phyloP scores from a whole-genome alignment of 352 stramenopile genomes.

The Phytophthora meadii region DNA sequence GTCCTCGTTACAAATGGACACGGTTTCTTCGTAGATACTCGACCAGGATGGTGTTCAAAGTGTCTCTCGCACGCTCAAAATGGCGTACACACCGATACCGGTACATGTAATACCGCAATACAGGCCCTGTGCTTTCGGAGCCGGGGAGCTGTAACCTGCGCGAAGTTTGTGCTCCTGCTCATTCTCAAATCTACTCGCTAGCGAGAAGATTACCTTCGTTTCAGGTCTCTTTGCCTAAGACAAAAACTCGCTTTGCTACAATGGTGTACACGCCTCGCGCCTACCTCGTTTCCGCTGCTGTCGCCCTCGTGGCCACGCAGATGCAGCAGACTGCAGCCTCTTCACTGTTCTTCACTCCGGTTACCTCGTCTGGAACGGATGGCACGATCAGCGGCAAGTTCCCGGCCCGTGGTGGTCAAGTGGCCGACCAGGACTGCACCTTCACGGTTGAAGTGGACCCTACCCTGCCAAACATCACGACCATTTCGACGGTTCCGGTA shows the following conservation, averaged over 20 bases:
- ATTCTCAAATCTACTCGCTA: constrained; percentile 36
- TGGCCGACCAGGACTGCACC: constrained; percentile 14
- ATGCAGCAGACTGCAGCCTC: constrained; percentile 27
- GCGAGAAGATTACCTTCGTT: constrained; percentile 35
- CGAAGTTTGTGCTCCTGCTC: constrained; percentile 2
- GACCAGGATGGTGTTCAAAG: constrained; percentile 11
- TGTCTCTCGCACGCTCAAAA: constrained; percentile 1
- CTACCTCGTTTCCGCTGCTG: constrained; percentile 31
- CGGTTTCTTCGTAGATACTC: constrained; percentile 17
- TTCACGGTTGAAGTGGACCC: constrained; percentile 24
- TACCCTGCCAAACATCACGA: constrained; percentile 30
- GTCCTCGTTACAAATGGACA: constrained; percentile 23
- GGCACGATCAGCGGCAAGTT: constrained; percentile 23
- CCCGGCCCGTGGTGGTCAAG: constrained; percentile 15
- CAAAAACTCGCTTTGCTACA: constrained; percentile 9
- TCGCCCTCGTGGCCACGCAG: constrained; percentile 22
- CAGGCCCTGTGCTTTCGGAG: background rate
- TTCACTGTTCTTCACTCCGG: constrained; percentile 24
- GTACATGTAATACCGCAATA: too few species aligned
- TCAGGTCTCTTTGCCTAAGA: constrained; percentile 1
- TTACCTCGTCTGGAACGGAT: constrained; percentile 4
- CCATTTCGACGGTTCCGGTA: constrained; percentile 26
- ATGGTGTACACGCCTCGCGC: constrained; percentile 35
- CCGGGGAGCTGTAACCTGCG: background rate
- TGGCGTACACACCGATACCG: background rate